These are phyloP conservation scores for Boletus pseudopeckii DNA, from an alignment of 768 basidiomycete species.

Conservation along the genomic window DNA sequence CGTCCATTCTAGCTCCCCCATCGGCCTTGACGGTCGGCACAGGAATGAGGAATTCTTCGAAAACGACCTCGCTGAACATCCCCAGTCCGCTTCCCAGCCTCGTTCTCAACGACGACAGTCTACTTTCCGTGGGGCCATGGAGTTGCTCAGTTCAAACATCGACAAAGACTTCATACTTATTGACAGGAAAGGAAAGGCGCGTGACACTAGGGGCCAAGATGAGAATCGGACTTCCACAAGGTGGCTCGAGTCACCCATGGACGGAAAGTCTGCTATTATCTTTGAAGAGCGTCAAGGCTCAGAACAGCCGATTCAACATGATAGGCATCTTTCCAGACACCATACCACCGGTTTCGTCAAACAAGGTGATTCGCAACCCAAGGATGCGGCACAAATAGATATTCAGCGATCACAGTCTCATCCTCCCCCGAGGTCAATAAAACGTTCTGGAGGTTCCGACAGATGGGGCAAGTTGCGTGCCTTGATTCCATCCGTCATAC, in stretches of 20 bases:
- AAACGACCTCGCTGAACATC: constrained; percentile 34
- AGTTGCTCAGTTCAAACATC: constrained; percentile 32
- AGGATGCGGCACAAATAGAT: constrained; percentile 1
- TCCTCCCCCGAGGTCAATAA: constrained; percentile 23
- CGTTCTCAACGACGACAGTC: constrained; percentile 30
- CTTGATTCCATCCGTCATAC: constrained; percentile 54
- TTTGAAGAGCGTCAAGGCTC: constrained; percentile 28
- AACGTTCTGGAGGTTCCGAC: constrained; percentile 27
- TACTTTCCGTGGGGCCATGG: constrained; percentile 63
- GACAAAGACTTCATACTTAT: constrained; percentile 33
- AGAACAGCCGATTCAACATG: constrained; percentile 22
- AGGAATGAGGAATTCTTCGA: constrained; percentile 27
- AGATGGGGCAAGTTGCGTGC: constrained; percentile 68
- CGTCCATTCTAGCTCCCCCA: constrained; percentile 43
- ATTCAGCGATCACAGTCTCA: constrained; percentile 26
- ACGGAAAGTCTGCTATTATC: constrained; percentile 39
- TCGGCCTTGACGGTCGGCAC: constrained; percentile 29
- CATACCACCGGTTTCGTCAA: neutral
- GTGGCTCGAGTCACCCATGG: constrained; percentile 53
- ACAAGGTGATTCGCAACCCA: constrained; percentile 4
- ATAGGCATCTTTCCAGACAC: constrained; percentile 17
- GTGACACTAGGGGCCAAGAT: constrained; percentile 45
- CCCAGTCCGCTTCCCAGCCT: constrained; percentile 29
- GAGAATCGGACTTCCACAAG: constrained; percentile 53
- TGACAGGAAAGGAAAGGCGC: constrained; percentile 55